Evolutionary conservation across 148 eudicot species (phyloP).

Genomic region (Selenicereus undatus): DNA sequence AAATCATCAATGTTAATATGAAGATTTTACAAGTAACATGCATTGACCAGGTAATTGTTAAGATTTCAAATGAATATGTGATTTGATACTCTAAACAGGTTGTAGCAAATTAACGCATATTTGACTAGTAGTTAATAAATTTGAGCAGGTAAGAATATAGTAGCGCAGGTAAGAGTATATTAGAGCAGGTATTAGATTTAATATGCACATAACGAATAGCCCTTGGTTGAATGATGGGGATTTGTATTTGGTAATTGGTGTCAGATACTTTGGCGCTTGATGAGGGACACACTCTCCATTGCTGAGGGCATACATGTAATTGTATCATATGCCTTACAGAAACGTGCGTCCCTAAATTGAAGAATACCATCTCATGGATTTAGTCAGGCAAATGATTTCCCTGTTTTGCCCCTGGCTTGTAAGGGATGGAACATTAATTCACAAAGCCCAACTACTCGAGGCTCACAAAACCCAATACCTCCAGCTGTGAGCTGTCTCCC

Average conservation of each 20-base stretch:
- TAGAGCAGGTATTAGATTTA: too few relatives aligned
- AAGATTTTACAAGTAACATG: too few relatives aligned
- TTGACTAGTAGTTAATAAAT: too few relatives aligned
- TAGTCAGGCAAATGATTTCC: not conserved
- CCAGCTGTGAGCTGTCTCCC: not conserved
- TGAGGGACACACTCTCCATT: not conserved
- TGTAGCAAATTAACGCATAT: too few relatives aligned
- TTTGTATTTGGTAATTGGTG: not conserved
- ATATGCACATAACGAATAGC: too few relatives aligned
- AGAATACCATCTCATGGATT: not conserved
- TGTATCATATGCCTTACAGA: not conserved
- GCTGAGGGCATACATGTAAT: not conserved
- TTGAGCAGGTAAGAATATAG: too few relatives aligned
- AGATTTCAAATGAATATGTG: too few relatives aligned
- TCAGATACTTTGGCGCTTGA: not conserved
- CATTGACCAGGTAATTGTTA: too few relatives aligned
- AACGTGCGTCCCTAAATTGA: not conserved
- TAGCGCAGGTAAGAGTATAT: too few relatives aligned
- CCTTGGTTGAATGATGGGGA: not conserved
- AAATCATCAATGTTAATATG: too few relatives aligned
- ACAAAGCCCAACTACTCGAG: not conserved
- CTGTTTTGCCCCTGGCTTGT: not conserved
- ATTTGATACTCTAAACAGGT: too few relatives aligned
- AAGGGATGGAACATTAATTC: conserved; percentile 1
- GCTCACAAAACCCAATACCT: not conserved